Base-by-base conservation (phyloP, 2,329 filamentous ascomycete genomes). In the Sarocladium oryzae region DNA sequence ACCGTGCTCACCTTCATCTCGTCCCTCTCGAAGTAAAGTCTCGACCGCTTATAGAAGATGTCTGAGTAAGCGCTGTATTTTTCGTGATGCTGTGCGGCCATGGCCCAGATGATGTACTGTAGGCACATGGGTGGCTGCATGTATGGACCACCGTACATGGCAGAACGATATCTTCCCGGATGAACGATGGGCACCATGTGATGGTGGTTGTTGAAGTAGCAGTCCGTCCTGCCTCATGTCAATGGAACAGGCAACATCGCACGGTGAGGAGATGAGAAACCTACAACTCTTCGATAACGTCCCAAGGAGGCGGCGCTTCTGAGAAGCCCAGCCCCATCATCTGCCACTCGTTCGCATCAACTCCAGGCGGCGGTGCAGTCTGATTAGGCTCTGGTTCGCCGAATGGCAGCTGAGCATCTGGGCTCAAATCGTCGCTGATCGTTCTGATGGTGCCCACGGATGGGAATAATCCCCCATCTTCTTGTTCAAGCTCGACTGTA, bases 61-160 rank as follows among this genome's bases (percentile, higher is more conserved):
- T 87, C 84, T 54, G 89, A 82, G 35, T 89, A 79, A 8, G 72
- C 70, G 7, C 77, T 73, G 61, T 95, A 95, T 61, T 89, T 89
- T 36, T 87, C 78, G 28, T 84, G 81, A 1, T 84, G 74, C 13
- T 81, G 79, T 4, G 89, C 82, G 8, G 88, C 88, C 58, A 88
- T 72, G n/a, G 84, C 80, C 89, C 90, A 96, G 64, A 96, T 88
- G 21, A 84, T 85, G 66, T 96, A 96, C 60, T 91, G 81, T 37
- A 96, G 70, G 60, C 82, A 88, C 61, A 95, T 81, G 1, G 91
- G 88, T 2, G 92, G 91, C 52, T 88, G 84, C 74, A 85, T 81
- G 52, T 87, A 78, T 1, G 88, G 83, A 2, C 84, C 76, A 2
- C 74, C 74, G 60, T 91, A 85, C 68, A 93, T 85, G 2, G 86